Base-by-base conservation (phyloP, 2,329 filamentous ascomycete species). In the Colletotrichum australisinense region DNA sequence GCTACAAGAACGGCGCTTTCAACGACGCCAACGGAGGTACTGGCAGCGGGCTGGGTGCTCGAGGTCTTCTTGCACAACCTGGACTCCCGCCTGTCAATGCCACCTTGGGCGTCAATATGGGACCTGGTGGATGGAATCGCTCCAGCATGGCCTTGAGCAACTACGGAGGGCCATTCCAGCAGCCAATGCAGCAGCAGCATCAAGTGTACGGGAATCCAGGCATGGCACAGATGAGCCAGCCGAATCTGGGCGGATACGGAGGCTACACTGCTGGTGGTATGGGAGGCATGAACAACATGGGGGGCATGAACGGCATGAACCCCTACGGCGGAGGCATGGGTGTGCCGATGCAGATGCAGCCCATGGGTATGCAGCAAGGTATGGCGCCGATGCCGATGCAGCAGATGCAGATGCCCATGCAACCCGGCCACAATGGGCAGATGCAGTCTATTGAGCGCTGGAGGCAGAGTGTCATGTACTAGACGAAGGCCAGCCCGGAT, bases 1-100 rank as follows among this genome's bases (percentile, higher is more conserved):
- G 87, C 0, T 91, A 84, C 77, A 83, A 84, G 75, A 83, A 86
- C 24, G 89, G 89, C 3, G 81, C 82, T n/a, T 90, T 88, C 77
- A 90, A 91, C 76, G 87, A 90, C 65, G 88, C 87, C 1, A 79
- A 77, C 16, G 88, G 84, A 5, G 88, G 88, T 3, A 78, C 78
- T 4, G 55, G 76, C 14, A 79, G 78, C 16, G 52, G 63, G 28
- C 75, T 76, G 49, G 38, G 38, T 9, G 42, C 42, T 9, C 42
- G 42, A 49, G 42, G 42, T 49, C 42, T 49, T 19, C 19, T 49
- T 2, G 42, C 19, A 8, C 42, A 49, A 8, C 42, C 42, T 49
- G 42, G 42, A 1, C 42, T 49, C 5, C 62, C 77, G 24, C 30
- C 35, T 62, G 78, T 76, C 6, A 67, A 72, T 19, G 78, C 78